Percentiles rank a stretch among this genome's conserved stretches.
Evolutionary conservation across 345 rosid species (phyloP).

Genomic region (Rhizophora apiculata): DNA sequence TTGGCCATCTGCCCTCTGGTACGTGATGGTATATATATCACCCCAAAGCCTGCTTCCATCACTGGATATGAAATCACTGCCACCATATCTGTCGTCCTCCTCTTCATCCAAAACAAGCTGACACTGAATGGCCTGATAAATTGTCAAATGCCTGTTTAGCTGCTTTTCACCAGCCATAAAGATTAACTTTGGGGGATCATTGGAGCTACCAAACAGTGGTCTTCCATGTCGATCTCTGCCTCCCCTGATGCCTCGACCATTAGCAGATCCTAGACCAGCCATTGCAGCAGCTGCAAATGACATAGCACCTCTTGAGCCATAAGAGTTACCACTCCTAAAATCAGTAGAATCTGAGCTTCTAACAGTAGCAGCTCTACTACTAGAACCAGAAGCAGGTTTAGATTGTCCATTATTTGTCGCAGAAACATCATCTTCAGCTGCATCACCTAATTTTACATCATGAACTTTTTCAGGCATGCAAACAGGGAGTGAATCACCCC

Average conservation of each 20-base stretch:
- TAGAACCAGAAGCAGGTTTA: constrained; percentile 73
- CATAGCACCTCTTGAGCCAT: constrained; percentile 89
- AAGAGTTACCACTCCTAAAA: constrained; percentile 60
- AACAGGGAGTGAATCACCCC: constrained; percentile 81
- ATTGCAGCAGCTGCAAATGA: constrained; percentile 97
- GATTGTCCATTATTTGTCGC: constrained; percentile 51
- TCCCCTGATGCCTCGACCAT: constrained; percentile 90
- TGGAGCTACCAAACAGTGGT: constrained; percentile 52
- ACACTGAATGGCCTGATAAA: constrained; percentile 95
- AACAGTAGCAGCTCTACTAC: constrained; percentile 66
- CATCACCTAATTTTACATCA: constrained; percentile 93
- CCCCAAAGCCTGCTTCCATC: constrained; percentile 89
- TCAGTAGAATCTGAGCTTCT: constrained; percentile 73
- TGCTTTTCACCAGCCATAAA: constrained; percentile 88
- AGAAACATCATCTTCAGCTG: constrained; percentile 56
- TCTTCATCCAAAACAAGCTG: constrained; percentile 87
- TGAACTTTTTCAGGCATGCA: constrained; percentile 94
- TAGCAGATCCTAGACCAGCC: constrained; percentile 93
- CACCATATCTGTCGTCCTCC: constrained; percentile 78
- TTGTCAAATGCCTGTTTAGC: constrained; percentile 86
- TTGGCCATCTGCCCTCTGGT: constrained; percentile 87
- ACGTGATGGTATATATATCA: constrained; percentile 85
- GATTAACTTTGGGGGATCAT: constrained; percentile 72
- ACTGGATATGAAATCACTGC: constrained; percentile 75
- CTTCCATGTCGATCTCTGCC: constrained; percentile 90